Percentiles rank a stretch among this genome's conserved stretches.
These are phyloP conservation scores for Aureobasidium uvarum DNA, from an alignment of 2,329 filamentous ascomycete species.

Conservation along the genomic window DNA sequence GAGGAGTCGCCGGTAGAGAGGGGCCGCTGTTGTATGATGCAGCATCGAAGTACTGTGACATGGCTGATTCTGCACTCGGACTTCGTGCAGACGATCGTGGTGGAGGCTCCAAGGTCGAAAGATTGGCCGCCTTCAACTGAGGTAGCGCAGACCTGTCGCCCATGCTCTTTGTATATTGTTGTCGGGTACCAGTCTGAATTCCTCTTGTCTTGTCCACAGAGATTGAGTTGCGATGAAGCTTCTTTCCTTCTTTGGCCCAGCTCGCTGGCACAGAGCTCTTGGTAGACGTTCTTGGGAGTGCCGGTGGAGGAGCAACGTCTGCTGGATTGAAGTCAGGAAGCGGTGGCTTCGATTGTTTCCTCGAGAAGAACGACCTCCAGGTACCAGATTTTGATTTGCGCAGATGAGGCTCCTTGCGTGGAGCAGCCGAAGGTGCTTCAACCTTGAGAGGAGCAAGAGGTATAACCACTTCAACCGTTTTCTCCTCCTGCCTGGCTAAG, in stretches of 20 bases:
- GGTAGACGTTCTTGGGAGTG: background rate
- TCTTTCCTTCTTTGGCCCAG: slow-evolving; percentile 1
- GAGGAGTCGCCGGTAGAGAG: background rate
- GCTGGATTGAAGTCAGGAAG: slow-evolving; percentile 22
- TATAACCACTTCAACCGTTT: background rate
- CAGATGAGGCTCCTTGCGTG: slow-evolving; percentile 11
- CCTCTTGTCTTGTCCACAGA: slow-evolving; percentile 12
- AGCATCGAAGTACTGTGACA: slow-evolving; percentile 22
- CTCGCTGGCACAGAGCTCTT: background rate
- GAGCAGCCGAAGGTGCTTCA: slow-evolving; percentile 1
- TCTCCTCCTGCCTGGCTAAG: background rate
- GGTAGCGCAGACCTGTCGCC: background rate
- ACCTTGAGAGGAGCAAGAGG: background rate
- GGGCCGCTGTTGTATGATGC: slow-evolving; percentile 16
- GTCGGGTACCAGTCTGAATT: background rate
- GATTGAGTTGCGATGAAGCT: background rate
- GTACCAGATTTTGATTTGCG: slow-evolving; percentile 27
- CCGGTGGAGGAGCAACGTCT: slow-evolving; percentile 1
- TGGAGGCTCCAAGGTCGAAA: background rate
- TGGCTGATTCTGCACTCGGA: slow-evolving; percentile 11
- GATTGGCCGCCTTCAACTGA: background rate
- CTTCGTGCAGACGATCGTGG: slow-evolving; percentile 3
- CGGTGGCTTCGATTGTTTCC: slow-evolving; percentile 21
- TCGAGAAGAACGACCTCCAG: slow-evolving; percentile 25
- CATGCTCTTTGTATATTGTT: slow-evolving; percentile 11